Conservation (phyloP, 2,329 filamentous ascomycete genomes). For the Colletotrichum australisinense region DNA sequence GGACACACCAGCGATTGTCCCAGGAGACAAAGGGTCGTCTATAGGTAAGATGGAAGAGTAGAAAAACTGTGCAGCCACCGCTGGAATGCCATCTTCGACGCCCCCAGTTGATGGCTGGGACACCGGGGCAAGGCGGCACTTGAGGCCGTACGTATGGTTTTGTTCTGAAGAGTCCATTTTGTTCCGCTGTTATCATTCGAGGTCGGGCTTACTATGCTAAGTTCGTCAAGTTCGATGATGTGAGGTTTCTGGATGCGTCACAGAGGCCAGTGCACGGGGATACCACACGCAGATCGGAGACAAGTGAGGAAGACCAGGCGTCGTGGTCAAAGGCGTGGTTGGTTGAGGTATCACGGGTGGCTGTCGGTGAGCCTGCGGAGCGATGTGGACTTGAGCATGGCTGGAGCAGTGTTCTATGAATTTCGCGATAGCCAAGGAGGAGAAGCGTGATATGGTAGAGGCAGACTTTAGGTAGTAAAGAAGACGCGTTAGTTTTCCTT, state of each 20-base stretch:
- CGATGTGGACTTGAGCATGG: not conserved
- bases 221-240: not conserved
- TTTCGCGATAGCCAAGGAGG: not conserved
- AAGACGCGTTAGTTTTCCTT: not conserved
- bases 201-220: not conserved
- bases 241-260: too few relatives aligned
- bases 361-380: not conserved
- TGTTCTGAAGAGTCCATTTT: constrained; percentile 13
- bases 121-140: constrained; percentile 67
- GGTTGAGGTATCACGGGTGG: not conserved
- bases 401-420: not conserved
- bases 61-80: constrained; percentile 81
- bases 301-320: not conserved
- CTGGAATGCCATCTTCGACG: constrained; percentile 63
- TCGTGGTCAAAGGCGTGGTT: not conserved
- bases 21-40: constrained; percentile 85
- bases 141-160: constrained; percentile 68
- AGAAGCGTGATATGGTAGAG: not conserved
- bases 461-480: not conserved
- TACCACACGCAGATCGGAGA: not conserved
- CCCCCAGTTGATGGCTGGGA: constrained; percentile 46
- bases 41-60: constrained; percentile 86
- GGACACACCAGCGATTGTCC: constrained; percentile 61
- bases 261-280: not conserved
- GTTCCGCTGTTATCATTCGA: too few relatives aligned